These are phyloP conservation scores for Cryptococcus jaspeensis DNA, from an alignment of 1,284 basidiomycete species.

Conservation along the genomic window DNA sequence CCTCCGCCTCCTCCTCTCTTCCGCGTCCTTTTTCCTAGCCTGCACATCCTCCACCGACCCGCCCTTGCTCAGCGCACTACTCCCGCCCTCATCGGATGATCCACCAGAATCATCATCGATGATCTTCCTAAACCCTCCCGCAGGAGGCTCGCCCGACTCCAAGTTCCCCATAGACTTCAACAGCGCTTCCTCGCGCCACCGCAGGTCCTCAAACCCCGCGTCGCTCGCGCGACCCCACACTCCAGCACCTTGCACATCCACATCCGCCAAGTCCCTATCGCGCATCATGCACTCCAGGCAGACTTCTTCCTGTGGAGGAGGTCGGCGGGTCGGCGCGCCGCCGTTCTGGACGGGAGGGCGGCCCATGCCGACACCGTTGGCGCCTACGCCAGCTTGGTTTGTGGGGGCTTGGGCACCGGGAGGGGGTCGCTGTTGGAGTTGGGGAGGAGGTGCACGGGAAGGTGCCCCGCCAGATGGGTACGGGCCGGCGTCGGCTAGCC, in stretches of 20 bases:
- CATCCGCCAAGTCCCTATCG: slow-evolving; percentile 96
- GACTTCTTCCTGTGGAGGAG: slow-evolving; percentile 60
- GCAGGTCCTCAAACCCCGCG: slow-evolving; percentile 72
- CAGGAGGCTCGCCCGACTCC: not conserved
- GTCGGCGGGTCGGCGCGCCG: slow-evolving; percentile 5
- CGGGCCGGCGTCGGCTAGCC: slow-evolving; percentile 44
- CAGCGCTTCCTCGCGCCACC: slow-evolving; percentile 62
- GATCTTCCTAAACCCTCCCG: not conserved
- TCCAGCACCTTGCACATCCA: slow-evolving; percentile 79
- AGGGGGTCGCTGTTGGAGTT: not conserved
- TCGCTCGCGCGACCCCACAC: slow-evolving; percentile 93
- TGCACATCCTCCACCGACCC: slow-evolving; percentile 26
- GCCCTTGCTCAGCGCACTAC: slow-evolving; percentile 20
- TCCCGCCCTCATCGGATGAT: slow-evolving; percentile 20
- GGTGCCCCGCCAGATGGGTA: slow-evolving; percentile 27
- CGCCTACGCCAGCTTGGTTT: not conserved
- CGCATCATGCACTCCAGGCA: slow-evolving; percentile 99
- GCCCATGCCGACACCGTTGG: slow-evolving; percentile 18
- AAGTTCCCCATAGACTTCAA: slow-evolving; percentile 21
- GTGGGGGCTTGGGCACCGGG: not conserved
- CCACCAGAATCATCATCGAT: not conserved
- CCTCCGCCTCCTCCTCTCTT: slow-evolving; percentile 19
- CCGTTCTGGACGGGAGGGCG: slow-evolving; percentile 6
- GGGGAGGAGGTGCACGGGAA: slow-evolving; percentile 2
- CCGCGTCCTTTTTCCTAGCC: slow-evolving; percentile 25